A percentile compares a stretch with the other conserved stretches of the same genome.
These are phyloP conservation scores for Fennellomyces sp. DNA, from an alignment of 371 early-diverging fungal genomes.

Conservation along the genomic window DNA sequence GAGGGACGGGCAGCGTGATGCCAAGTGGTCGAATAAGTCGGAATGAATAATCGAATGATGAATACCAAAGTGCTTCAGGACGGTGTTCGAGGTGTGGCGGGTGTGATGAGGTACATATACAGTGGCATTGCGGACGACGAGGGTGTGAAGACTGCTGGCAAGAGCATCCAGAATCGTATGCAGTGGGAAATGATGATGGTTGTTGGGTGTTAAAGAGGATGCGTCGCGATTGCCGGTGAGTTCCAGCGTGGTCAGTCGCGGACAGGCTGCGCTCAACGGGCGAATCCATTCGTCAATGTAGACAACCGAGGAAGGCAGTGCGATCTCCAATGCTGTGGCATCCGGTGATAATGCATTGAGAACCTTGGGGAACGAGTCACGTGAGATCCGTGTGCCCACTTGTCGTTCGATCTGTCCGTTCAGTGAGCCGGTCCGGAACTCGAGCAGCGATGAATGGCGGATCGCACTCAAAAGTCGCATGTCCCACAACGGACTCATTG, in stretches of 20 bases:
- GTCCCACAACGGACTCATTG: neutral
- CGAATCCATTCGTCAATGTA: neutral
- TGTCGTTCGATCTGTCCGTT: neutral
- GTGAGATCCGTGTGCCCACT: neutral
- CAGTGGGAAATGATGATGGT: neutral
- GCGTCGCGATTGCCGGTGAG: slow-evolving; percentile 1
- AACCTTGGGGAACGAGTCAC: neutral
- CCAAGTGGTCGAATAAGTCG: neutral
- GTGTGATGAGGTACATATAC: neutral
- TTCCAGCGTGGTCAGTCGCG: neutral
- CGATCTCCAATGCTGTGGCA: neutral
- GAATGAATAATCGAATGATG: neutral
- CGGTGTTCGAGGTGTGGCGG: neutral
- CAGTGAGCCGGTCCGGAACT: neutral
- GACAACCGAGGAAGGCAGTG: neutral
- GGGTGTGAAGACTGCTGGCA: neutral
- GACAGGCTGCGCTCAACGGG: neutral
- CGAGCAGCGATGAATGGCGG: neutral
- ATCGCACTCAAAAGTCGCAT: neutral
- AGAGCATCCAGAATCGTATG: neutral
- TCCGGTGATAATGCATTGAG: neutral
- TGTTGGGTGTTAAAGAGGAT: neutral
- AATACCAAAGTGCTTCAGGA: neutral
- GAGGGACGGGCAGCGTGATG: neutral
- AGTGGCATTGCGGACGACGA: neutral